A percentile compares a stretch with the other conserved stretches of the same genome.
phyloP scores from a whole-genome alignment of 1,139 yeast species.

The Diutina mesorugosa region DNA sequence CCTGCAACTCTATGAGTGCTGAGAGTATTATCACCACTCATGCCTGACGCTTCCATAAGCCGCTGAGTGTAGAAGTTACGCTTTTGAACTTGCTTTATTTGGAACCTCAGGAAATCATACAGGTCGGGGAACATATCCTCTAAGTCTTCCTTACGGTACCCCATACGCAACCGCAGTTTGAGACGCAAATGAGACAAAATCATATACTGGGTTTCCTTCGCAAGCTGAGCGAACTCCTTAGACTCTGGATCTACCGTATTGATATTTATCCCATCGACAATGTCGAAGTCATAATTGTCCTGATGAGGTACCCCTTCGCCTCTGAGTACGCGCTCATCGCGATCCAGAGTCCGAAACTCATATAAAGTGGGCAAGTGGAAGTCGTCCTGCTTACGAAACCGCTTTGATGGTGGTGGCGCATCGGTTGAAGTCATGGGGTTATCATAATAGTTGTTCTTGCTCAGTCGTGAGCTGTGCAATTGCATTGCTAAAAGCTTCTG shows the following conservation, averaged over 20 bases:
- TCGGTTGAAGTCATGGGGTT: background rate
- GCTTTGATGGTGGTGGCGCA: background rate
- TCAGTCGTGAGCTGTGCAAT: constrained; percentile 30
- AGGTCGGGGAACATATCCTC: constrained; percentile 71
- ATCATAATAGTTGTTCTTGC: background rate
- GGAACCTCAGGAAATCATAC: constrained; percentile 86
- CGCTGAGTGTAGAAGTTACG: constrained; percentile 84
- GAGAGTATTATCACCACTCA: constrained; percentile 45
- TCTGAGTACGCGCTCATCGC: constrained; percentile 65
- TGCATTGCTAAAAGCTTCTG: constrained; percentile 71
- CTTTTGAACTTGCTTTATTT: constrained; percentile 83
- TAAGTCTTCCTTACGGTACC: constrained; percentile 77
- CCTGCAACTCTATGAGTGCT: constrained; percentile 63
- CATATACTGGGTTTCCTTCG: constrained; percentile 80
- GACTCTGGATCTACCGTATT: constrained; percentile 63
- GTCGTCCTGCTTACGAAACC: constrained; percentile 47
- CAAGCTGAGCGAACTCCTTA: constrained; percentile 48
- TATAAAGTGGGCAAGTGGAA: constrained; percentile 67
- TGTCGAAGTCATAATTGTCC: constrained; percentile 36
- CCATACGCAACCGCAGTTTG: constrained; percentile 87
- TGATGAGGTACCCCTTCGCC: constrained; percentile 53
- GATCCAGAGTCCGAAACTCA: constrained; percentile 20
- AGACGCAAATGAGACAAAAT: constrained; percentile 71
- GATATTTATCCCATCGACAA: constrained; percentile 58
- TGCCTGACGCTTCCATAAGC: constrained; percentile 73